Evolutionary conservation across 164 flowering plant genomes (phyloP), one percentile per base, ranked within the genome.

Genomic region (Aristolochia contorta): DNA sequence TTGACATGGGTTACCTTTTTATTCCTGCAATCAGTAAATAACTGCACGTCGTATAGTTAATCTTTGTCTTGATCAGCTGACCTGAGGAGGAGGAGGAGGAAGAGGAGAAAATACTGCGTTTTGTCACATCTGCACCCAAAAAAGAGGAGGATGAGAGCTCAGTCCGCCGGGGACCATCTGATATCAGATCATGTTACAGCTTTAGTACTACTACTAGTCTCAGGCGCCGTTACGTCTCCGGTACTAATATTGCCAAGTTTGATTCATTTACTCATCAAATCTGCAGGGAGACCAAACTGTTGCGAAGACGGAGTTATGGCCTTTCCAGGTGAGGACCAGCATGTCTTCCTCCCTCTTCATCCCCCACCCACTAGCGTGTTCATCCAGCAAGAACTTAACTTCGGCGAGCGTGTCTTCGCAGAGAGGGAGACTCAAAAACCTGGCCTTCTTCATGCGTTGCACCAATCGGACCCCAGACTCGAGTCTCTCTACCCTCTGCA

Each of bases 331-430:
- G 58, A 88, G 83, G 27, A 84, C 81, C 71, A 85, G 51, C 77
- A 66, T 77, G 27, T 81, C 89, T n/a, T 88, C 96, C 58, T 81
- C 92, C 51, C 68, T 80, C 77, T 88, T 88, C 92, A 84, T 82
- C 2, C 96, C 96, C 96, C 96, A 88, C 2, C 96, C 91, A 63
- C 90, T 80, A 4, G 92, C 96, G 74, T 88, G 87, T 22, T 86
- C 96, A 63, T 82, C 90, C 23, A 86, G 69, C 77, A 84, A 69
- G 1, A 54, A 60, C 63, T 72, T 82, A 8, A 85, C 88, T 67
- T 84, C 90, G 45, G 27, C 58, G 6, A 78, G 51, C 3, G 90
- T 84, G 24, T 85, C 92, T 50, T 88, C 96, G 32, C 73, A 16
- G 43, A 81, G 82, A 14, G 86, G 80, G 15, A 78, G 63, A 63